Conservation (phyloP, 495 filamentous ascomycete species). For the Pseudevernia furfuracea region DNA sequence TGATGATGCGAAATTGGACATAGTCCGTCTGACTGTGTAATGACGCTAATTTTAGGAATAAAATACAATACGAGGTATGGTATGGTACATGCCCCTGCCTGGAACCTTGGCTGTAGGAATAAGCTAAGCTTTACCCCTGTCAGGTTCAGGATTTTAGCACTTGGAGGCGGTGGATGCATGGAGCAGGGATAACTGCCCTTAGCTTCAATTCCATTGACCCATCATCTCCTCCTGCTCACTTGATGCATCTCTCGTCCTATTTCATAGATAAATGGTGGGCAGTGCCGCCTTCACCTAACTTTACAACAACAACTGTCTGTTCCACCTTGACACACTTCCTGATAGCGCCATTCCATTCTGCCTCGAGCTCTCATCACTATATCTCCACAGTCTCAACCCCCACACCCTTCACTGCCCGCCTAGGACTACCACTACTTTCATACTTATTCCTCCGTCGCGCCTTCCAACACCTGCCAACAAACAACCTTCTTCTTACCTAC, state of each 20-base stretch:
- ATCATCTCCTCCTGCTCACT: constrained; percentile 15
- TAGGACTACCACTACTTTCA: constrained; percentile 10
- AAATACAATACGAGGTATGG: constrained; percentile 5
- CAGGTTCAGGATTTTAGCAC: constrained; percentile 11
- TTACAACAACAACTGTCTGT: constrained; percentile 7
- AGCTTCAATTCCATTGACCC: constrained; percentile 1
- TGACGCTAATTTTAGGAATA: constrained; percentile 5
- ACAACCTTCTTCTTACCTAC: constrained; percentile 23
- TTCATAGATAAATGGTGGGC: constrained; percentile 19
- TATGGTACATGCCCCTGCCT: constrained; percentile 5
- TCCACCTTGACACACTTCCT: not conserved
- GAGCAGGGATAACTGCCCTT: constrained; percentile 15
- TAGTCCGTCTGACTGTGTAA: constrained; percentile 6
- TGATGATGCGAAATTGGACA: constrained; percentile 1
- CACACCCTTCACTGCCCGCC: constrained; percentile 15
- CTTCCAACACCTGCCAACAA: constrained; percentile 24
- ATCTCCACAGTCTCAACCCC: constrained; percentile 9
- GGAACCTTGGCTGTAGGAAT: constrained; percentile 17
- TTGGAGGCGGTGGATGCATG: constrained; percentile 22
- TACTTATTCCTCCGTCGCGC: constrained; percentile 20
- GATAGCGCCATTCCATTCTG: constrained; percentile 7
- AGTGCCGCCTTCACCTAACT: constrained; percentile 16
- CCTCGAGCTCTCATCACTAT: constrained; percentile 5
- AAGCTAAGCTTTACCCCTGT: constrained; percentile 14
- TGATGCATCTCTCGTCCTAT: not conserved